phyloP scores from a whole-genome alignment of 2,329 filamentous ascomycete species.

The Helotiales sp. region DNA sequence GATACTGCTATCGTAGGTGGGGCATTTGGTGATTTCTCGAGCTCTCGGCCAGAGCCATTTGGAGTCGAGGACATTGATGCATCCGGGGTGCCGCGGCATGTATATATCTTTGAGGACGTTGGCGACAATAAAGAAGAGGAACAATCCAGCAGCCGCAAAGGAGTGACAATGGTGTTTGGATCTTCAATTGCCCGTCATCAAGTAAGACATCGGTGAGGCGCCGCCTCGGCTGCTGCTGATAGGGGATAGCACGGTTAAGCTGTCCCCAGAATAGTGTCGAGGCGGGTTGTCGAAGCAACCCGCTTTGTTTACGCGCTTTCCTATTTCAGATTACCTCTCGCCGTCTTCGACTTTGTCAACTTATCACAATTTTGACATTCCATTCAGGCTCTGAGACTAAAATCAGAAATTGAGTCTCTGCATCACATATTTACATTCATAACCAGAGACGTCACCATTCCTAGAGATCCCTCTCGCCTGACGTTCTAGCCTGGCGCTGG shows the following conservation, averaged over 20 bases:
- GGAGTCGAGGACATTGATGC: conserved; percentile 36
- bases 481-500: not conserved
- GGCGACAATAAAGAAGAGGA: not conserved
- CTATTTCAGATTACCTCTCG: conserved; percentile 7
- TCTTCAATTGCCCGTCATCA: not conserved
- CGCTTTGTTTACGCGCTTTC: conserved; percentile 12
- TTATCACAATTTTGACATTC: conserved; percentile 16
- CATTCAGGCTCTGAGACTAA: conserved; percentile 7
- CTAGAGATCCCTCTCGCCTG: conserved; percentile 3
- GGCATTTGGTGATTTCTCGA: conserved; percentile 33
- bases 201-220: not conserved
- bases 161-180: conserved; percentile 23
- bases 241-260: not conserved
- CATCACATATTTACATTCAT: conserved; percentile 15
- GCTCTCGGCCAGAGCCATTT: conserved; percentile 34
- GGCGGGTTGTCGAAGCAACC: not conserved
- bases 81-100: conserved; percentile 30
- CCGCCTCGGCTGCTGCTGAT: not conserved
- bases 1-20: conserved; percentile 32
- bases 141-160: conserved; percentile 18
- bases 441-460: conserved; percentile 12
- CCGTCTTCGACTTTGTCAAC: conserved; percentile 6
- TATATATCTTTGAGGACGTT: conserved; percentile 17
- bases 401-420: conserved; percentile 5
- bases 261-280: not conserved